These are phyloP conservation scores for Hyphopichia burtonii DNA, from an alignment of 1,139 yeast genomes.

Conservation along the genomic window DNA sequence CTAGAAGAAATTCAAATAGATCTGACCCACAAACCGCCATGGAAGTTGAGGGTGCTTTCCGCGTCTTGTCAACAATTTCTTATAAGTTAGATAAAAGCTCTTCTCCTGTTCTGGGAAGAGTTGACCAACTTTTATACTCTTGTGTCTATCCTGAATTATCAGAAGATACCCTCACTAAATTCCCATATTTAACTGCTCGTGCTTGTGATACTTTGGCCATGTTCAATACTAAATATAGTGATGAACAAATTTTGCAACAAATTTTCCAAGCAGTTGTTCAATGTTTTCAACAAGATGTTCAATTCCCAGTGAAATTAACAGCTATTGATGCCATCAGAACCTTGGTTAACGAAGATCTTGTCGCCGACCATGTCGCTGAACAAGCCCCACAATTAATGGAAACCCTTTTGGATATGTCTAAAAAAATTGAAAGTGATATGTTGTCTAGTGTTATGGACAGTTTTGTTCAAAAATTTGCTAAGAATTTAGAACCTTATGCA, in stretches of 20 bases:
- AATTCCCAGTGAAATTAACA: slow-evolving; percentile 51
- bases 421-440: slow-evolving; percentile 51
- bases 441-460: slow-evolving; percentile 57
- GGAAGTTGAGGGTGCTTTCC: slow-evolving; percentile 51
- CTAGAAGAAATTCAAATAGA: slow-evolving; percentile 35
- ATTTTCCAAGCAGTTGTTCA: slow-evolving; percentile 45
- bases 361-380: slow-evolving; percentile 45
- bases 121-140: slow-evolving; percentile 44
- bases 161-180: slow-evolving; percentile 25
- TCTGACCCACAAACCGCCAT: slow-evolving; percentile 32
- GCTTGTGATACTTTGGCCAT: slow-evolving; percentile 57
- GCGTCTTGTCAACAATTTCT: slow-evolving; percentile 47
- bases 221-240: slow-evolving; percentile 38
- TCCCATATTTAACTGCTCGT: slow-evolving; percentile 54
- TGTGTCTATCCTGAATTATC: slow-evolving; percentile 49
- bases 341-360: slow-evolving; percentile 46
- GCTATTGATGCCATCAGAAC: slow-evolving; percentile 56
- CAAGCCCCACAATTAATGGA: slow-evolving; percentile 56
- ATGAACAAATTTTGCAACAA: slow-evolving; percentile 39
- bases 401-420: slow-evolving; percentile 49
- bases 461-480: slow-evolving; percentile 53
- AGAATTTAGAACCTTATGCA: slow-evolving; percentile 56
- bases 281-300: slow-evolving; percentile 44
- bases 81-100: slow-evolving; percentile 36
- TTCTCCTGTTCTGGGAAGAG: slow-evolving; percentile 46